These are phyloP conservation scores for Thielaviopsis populi DNA, from an alignment of 2,329 filamentous ascomycete species.

Conservation along the genomic window DNA sequence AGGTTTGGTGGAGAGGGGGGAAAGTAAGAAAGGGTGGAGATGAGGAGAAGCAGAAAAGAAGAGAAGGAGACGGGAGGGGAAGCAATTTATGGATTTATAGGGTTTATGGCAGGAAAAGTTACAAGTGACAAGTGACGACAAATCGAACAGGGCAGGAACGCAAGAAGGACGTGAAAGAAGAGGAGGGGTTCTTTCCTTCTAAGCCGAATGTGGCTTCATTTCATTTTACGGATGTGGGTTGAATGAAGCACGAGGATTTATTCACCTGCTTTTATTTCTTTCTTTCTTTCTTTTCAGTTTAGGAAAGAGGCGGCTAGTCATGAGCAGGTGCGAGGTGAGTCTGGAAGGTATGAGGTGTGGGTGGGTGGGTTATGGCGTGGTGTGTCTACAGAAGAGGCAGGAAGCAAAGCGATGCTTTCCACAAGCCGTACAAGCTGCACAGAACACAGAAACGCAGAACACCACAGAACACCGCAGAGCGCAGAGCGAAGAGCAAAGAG, in stretches of 20 bases:
- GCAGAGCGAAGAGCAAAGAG: too few species aligned
- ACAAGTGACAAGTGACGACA: not conserved
- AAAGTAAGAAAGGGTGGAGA: not conserved
- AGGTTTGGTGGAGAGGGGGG: not conserved
- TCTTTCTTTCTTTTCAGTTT: not conserved
- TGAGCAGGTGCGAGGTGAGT: not conserved
- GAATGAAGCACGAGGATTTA: not conserved
- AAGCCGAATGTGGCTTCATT: not conserved
- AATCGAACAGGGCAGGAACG: not conserved
- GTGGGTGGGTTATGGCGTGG: not conserved
- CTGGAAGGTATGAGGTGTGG: not conserved
- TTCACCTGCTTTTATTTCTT: not conserved
- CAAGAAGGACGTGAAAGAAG: not conserved
- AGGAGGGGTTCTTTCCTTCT: not conserved
- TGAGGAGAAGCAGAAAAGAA: not conserved
- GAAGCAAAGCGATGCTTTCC: not conserved
- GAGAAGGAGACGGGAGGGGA: not conserved
- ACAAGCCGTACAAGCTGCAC: too few species aligned
- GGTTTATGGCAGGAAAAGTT: too few species aligned
- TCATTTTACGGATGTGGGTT: not conserved
- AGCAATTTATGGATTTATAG: not conserved
- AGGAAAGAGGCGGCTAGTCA: not conserved
- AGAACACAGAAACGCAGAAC: too few species aligned
- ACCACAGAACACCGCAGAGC: too few species aligned
- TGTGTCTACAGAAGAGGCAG: not conserved